These are phyloP conservation scores for Coemansia sp. DNA, from an alignment of 192 early-diverging fungal species.

Conservation along the genomic window DNA sequence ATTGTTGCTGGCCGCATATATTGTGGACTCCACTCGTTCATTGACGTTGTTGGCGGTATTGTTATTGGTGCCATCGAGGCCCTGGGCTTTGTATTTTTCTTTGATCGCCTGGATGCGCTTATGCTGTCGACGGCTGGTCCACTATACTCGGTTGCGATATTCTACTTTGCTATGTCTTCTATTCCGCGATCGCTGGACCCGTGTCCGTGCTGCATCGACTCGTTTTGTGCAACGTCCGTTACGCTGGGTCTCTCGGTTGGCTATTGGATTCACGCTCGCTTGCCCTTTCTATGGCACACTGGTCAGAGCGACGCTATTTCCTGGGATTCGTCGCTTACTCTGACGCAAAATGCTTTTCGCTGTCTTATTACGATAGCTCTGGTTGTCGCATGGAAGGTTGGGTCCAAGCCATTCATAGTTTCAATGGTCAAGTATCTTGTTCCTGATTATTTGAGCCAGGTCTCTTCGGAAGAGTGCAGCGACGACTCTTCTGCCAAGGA, in stretches of 20 bases:
- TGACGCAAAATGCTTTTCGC: slow-evolving; percentile 34
- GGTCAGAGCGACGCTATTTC: slow-evolving; percentile 35
- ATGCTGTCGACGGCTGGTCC: slow-evolving; percentile 40
- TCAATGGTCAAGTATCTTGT: slow-evolving; percentile 15
- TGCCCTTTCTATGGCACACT: slow-evolving; percentile 40
- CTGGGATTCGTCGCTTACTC: slow-evolving; percentile 42
- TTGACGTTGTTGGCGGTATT: slow-evolving; percentile 73
- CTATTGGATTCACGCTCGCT: slow-evolving; percentile 40
- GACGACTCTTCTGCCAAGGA: background rate
- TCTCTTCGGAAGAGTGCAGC: background rate
- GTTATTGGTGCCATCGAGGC: slow-evolving; percentile 65
- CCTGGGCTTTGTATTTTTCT: slow-evolving; percentile 33
- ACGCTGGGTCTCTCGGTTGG: slow-evolving; percentile 39
- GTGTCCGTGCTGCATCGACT: slow-evolving; percentile 56
- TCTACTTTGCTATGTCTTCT: slow-evolving; percentile 23
- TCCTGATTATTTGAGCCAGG: background rate
- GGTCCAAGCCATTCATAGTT: slow-evolving; percentile 32
- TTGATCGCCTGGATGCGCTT: slow-evolving; percentile 30
- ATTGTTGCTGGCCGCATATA: slow-evolving; percentile 78
- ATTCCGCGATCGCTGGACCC: slow-evolving; percentile 48
- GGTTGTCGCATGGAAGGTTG: slow-evolving; percentile 47
- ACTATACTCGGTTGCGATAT: slow-evolving; percentile 27
- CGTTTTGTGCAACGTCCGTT: slow-evolving; percentile 46
- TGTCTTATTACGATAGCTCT: slow-evolving; percentile 28
- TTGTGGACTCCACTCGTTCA: slow-evolving; percentile 85